Percentiles rank a stretch among this genome's conserved stretches.
Evolutionary conservation across 192 early-diverging fungal species (phyloP).

Genomic region (Backusella psychrophila): DNA sequence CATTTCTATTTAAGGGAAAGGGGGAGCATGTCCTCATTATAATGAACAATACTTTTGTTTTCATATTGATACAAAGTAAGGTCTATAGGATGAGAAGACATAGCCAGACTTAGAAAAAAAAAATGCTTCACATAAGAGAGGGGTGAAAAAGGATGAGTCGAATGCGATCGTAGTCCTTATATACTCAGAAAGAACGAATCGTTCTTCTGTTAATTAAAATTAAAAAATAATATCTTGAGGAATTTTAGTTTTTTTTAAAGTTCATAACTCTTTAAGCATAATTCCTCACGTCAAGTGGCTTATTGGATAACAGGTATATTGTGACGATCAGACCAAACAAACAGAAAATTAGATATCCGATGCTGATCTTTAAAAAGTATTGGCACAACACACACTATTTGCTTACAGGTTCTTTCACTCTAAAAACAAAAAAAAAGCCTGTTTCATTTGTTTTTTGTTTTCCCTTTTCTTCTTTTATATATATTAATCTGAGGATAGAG

Average conservation of each 20-base stretch:
- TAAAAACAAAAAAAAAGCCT: not conserved
- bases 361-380: conserved; percentile 1
- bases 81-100: not conserved
- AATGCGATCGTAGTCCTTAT: not conserved
- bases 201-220: not conserved
- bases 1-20: not conserved
- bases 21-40: not conserved
- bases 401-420: not conserved
- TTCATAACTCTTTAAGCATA: not conserved
- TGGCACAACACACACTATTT: not conserved
- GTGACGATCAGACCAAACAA: not conserved
- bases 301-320: not conserved
- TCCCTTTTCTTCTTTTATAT: not conserved
- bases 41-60: not conserved
- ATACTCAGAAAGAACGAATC: not conserved
- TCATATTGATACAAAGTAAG: not conserved
- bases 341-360: not conserved
- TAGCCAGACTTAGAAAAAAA: not conserved
- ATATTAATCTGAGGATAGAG: not conserved
- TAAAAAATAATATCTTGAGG: not conserved
- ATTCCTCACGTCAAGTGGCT: not conserved
- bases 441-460: not conserved
- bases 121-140: not conserved
- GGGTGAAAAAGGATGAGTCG: not conserved
- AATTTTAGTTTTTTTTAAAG: not conserved